Percentiles rank a stretch among this genome's conserved stretches.
Conservation (phyloP, 768 basidiomycete species). For the Artomyces pyxidatus region DNA sequence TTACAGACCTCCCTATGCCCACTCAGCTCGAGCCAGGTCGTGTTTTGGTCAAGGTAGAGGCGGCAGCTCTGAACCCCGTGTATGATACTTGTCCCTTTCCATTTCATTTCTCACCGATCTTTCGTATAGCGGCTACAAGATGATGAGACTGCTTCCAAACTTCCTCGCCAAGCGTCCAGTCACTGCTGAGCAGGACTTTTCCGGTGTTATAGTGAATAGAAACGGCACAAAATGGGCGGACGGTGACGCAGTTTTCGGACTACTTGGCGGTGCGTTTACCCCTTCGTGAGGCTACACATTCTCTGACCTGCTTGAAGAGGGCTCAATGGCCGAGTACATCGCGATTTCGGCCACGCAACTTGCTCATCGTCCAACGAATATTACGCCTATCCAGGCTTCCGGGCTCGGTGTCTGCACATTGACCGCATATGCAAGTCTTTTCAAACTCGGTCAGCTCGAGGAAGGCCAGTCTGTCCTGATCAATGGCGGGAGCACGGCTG, state of each 20-base stretch:
- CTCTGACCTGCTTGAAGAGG: slow-evolving; percentile 23
- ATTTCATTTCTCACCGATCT: neutral
- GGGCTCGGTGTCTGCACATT: slow-evolving; percentile 49
- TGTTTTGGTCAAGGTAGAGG: slow-evolving; percentile 43
- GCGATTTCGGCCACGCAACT: slow-evolving; percentile 35
- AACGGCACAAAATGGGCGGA: slow-evolving; percentile 42
- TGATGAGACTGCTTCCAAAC: slow-evolving; percentile 41
- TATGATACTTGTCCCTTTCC: slow-evolving; percentile 25
- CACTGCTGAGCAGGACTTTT: slow-evolving; percentile 52
- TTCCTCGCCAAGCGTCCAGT: slow-evolving; percentile 40
- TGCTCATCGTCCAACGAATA: slow-evolving; percentile 36
- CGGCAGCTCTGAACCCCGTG: slow-evolving; percentile 64
- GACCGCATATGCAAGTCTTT: slow-evolving; percentile 53
- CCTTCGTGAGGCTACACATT: too few species aligned
- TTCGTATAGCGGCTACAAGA: slow-evolving; percentile 45
- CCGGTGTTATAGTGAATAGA: slow-evolving; percentile 52
- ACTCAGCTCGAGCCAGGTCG: slow-evolving; percentile 28
- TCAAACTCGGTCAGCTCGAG: slow-evolving; percentile 34
- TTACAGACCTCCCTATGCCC: slow-evolving; percentile 23
- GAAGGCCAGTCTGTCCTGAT: slow-evolving; percentile 53
- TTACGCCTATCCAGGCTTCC: slow-evolving; percentile 51
- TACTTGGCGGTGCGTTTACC: neutral
- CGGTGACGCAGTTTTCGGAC: slow-evolving; percentile 64
- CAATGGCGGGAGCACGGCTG: slow-evolving; percentile 62
- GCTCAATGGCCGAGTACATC: slow-evolving; percentile 52